Evolutionary conservation across 805 yeast species (phyloP).

Genomic region (Metschnikowia dekortorum): DNA sequence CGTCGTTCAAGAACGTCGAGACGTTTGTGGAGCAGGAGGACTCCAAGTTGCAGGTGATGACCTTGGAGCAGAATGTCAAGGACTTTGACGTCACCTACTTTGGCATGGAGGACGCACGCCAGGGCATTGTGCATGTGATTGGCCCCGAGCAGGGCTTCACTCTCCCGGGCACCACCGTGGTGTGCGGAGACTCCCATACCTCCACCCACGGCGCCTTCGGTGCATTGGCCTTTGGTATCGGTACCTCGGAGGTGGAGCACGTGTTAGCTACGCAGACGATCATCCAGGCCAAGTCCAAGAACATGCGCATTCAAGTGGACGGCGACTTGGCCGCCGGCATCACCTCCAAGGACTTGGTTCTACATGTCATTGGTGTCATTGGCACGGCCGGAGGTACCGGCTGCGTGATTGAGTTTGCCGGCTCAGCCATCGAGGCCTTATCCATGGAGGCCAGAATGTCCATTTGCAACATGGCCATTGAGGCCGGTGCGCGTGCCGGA

Average conservation of each 20-base stretch:
- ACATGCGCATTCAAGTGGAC: conserved; percentile 83
- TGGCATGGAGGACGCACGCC: conserved; percentile 92
- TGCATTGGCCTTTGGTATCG: conserved; percentile 95
- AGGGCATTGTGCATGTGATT: conserved; percentile 97
- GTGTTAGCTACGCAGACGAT: conserved; percentile 96
- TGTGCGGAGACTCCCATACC: conserved; percentile 98
- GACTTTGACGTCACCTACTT: conserved; percentile 87
- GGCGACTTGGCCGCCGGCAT: conserved; percentile 86
- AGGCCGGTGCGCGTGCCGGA: conserved; percentile 99
- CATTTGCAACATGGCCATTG: conserved; percentile 98
- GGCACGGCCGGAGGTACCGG: conserved; percentile 99
- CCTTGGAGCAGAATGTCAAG: conserved; percentile 88
- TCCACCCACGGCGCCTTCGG: conserved; percentile 99
- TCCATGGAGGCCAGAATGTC: conserved; percentile 99
- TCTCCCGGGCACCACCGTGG: conserved; percentile 96
- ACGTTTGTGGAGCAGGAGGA: conserved; percentile 87
- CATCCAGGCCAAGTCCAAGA: conserved; percentile 91
- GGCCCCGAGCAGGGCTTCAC: conserved; percentile 99
- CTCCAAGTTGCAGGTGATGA: conserved; percentile 86
- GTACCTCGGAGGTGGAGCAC: conserved; percentile 98
- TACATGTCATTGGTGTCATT: conserved; percentile 92
- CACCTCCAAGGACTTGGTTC: conserved; percentile 91
- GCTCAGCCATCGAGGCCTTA: conserved; percentile 83
- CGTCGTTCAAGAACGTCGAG: conserved; percentile 62
- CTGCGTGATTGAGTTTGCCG: conserved; percentile 92